Evolutionary conservation across 805 yeast species (phyloP).

Genomic region (Clavispora fructus): DNA sequence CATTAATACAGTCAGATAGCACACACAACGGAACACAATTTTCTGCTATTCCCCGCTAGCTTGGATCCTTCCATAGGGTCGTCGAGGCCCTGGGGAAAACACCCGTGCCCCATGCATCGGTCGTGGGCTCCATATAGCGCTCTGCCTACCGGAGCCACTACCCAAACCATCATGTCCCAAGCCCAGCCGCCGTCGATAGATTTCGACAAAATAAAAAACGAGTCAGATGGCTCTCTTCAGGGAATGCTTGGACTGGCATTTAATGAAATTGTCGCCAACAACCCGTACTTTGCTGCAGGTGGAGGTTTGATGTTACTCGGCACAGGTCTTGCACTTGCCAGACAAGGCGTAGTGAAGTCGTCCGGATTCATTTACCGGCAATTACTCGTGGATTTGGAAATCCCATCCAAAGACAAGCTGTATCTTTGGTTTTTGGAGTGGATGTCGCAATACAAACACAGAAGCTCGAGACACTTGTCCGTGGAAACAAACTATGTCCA

Average conservation of each 20-base stretch:
- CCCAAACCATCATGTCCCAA: conserved; percentile 2
- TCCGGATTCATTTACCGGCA: conserved; percentile 73
- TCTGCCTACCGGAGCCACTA: neutral
- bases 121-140: neutral
- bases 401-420: conserved; percentile 88
- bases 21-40: too few species aligned
- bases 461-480: conserved; percentile 77
- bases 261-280: conserved; percentile 54
- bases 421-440: conserved; percentile 94
- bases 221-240: conserved; percentile 33
- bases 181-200: conserved; percentile 19
- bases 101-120: neutral
- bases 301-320: conserved; percentile 96
- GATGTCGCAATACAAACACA: conserved; percentile 80
- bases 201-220: conserved; percentile 28
- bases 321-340: conserved; percentile 74
- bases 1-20: too few species aligned
- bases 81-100: too few species aligned
- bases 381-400: conserved; percentile 85
- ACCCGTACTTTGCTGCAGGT: conserved; percentile 98
- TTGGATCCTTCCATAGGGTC: too few species aligned
- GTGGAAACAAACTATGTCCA: conserved; percentile 84
- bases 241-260: conserved; percentile 37
- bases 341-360: conserved; percentile 60
- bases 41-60: too few species aligned